Evolutionary conservation across 768 basidiomycete species (phyloP).

Genomic region (Suillus discolor): DNA sequence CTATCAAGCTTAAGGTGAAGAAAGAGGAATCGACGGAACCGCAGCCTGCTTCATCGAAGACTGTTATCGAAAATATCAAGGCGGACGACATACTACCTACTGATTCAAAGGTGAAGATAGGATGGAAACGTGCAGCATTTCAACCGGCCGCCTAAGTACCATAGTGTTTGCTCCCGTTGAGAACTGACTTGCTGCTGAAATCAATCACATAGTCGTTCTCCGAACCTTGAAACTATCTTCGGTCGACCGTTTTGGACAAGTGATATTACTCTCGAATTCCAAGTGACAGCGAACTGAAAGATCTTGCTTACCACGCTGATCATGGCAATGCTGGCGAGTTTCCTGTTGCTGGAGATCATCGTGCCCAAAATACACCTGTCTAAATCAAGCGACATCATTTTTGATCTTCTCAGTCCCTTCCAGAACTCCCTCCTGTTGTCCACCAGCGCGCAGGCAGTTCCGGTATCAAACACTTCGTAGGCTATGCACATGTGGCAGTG

Average conservation of each 20-base stretch:
- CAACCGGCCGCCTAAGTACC: not conserved
- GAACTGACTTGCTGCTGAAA: not conserved
- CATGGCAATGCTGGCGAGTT: not conserved
- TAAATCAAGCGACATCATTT: not conserved
- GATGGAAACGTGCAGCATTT: constrained; percentile 34
- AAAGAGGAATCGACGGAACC: constrained; percentile 38
- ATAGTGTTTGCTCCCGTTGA: not conserved
- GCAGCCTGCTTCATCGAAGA: constrained; percentile 7
- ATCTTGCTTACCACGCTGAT: not conserved
- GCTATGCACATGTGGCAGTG: not conserved
- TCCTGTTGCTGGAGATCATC: not conserved
- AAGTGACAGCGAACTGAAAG: not conserved
- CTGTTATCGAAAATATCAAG: constrained; percentile 15
- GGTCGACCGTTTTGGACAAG: not conserved
- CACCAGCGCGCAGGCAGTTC: not conserved
- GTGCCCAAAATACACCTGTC: not conserved
- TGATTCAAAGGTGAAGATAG: constrained; percentile 33
- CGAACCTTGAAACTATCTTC: not conserved
- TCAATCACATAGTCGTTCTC: not conserved
- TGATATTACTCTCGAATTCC: not conserved
- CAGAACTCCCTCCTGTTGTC: not conserved
- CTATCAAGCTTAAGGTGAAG: constrained; percentile 63
- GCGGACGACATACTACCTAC: constrained; percentile 14
- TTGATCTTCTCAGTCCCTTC: not conserved
- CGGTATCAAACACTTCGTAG: not conserved